Base-by-base conservation (phyloP, 306 rosid genomes). In the Medicago lupulina region DNA sequence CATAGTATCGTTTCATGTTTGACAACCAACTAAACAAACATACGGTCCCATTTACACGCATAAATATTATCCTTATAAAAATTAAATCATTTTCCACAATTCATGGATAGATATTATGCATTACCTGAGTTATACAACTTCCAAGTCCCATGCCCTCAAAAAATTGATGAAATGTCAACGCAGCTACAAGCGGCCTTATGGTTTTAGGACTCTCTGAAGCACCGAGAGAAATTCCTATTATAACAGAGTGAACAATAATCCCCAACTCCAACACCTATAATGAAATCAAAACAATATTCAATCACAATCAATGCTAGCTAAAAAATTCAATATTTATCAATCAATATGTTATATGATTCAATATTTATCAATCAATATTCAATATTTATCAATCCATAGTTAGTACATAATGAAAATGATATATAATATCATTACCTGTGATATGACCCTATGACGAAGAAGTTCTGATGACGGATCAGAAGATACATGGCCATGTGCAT, bases 81-180 rank as follows among this genome's bases (percentile, higher is more conserved):
- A 10, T 43, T 12, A 40, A 40, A 40, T 65, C 9, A 39, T 39
- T 39, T 65, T 16, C 2, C 1, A 14, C 23, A 9, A 8, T 12
- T 4, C 2, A 58, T 11, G 10, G n/a, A 21, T 21, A 4, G 4
- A 10, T 4, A 23, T 58, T 16, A 16, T 63, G 9, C 8, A 64
- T 1, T 65, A 67, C 98, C 97, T 93, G 98, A 58, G 85, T 44
- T 25, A 93, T 89, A 72, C 94, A 88, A 7, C 97, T 90, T 28
- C 98, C 98, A 11, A 91, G 96, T 23, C 97, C 94, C 96, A 89
- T 89, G 68, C 98, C 98, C 8, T 93, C 97, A 54, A 91, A 93
- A 19, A 93, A 91, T 4, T 93, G 98, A 81, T 91, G 98, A 46
- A 93, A 93, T 9, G 92, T 86, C 47, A 93, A 70, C 0, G 98